A percentile compares a stretch with the other conserved stretches of the same genome.
Evolutionary conservation across 129 eudicot genomes (phyloP).

Genomic region (Lactuca saligna): DNA sequence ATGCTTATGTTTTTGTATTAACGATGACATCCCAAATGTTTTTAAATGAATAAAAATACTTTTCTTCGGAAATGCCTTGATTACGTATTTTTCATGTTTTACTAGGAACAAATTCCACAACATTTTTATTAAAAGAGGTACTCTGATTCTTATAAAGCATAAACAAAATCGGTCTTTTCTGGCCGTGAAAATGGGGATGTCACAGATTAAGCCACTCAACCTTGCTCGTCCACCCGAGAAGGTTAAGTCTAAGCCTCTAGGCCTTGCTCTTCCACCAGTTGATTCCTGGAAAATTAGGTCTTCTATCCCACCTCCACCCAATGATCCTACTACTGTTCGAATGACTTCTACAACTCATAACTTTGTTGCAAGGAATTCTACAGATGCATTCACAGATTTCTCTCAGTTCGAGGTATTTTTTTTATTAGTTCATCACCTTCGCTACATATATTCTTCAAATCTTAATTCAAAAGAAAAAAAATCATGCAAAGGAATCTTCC

Average conservation of each 20-base stretch:
- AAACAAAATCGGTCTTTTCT: too few species aligned
- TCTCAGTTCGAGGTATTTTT: conserved; percentile 86
- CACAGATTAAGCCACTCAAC: conserved; percentile 57
- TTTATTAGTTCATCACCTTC: neutral
- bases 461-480: too few species aligned
- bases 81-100: too few species aligned
- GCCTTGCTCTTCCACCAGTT: conserved; percentile 83
- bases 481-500: conserved; percentile 80
- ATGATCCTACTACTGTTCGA: conserved; percentile 77
- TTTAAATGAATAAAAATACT: too few species aligned
- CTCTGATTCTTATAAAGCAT: too few species aligned
- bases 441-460: neutral
- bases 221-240: conserved; percentile 83
- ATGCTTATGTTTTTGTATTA: too few species aligned
- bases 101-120: too few species aligned
- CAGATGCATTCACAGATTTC: conserved; percentile 77
- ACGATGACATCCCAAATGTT: too few species aligned
- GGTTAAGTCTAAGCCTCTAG: conserved; percentile 40
- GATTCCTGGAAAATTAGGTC: conserved; percentile 65
- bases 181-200: too few species aligned
- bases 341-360: conserved; percentile 49
- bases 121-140: too few species aligned
- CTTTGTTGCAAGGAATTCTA: conserved; percentile 44
- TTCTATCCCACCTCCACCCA: conserved; percentile 97
- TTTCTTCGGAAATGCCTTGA: too few species aligned